These are phyloP conservation scores for Cyclotella sp. DNA, from an alignment of 108 stramenopile genomes.

Conservation along the genomic window DNA sequence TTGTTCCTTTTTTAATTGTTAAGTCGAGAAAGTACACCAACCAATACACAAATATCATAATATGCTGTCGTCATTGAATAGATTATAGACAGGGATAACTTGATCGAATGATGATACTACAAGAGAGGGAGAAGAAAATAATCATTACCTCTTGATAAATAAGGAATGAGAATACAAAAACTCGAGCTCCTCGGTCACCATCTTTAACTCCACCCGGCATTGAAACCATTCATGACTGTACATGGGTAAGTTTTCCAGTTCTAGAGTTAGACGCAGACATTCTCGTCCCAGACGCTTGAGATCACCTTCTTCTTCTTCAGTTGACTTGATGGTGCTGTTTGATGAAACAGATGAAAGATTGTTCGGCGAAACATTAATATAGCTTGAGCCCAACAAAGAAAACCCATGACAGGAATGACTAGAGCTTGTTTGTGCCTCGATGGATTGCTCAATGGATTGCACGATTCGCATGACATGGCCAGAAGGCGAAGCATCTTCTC, in stretches of 20 bases:
- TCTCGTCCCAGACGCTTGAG: constrained; percentile 22
- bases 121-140: background rate
- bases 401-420: background rate
- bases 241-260: constrained; percentile 24
- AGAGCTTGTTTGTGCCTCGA: background rate
- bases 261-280: constrained; percentile 14
- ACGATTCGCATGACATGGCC: constrained; percentile 6
- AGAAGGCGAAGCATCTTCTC: background rate
- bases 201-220: constrained; percentile 26
- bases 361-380: background rate
- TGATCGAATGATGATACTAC: background rate
- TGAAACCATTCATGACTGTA: constrained; percentile 34
- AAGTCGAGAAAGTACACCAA: background rate
- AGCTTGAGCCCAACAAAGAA: background rate
- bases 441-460: constrained; percentile 2
- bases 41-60: background rate
- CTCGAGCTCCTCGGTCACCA: constrained; percentile 28
- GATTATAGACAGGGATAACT: background rate
- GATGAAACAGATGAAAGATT: background rate
- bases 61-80: background rate
- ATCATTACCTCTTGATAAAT: background rate
- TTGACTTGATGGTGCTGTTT: background rate
- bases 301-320: background rate
- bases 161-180: constrained; percentile 15
- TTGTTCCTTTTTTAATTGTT: background rate